Evolutionary conservation across 805 yeast genomes (phyloP).

Genomic region (Monosporozyma solicola): DNA sequence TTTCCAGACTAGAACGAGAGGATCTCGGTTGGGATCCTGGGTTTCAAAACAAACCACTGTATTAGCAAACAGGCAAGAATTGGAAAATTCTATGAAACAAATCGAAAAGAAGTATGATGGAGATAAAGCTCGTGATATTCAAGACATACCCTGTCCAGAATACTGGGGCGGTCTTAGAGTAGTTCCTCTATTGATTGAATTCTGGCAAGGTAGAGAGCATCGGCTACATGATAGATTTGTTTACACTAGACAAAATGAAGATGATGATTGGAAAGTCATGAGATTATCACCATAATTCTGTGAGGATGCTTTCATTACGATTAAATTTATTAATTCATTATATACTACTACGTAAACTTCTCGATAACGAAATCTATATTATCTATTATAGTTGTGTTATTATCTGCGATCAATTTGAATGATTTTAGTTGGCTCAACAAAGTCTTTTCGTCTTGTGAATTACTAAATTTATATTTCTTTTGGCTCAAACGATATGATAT

Average conservation of each 20-base stretch:
- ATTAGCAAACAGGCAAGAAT: slow-evolving; percentile 50
- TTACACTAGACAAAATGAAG: slow-evolving; percentile 48
- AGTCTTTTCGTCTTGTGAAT: not conserved
- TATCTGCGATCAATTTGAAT: not conserved
- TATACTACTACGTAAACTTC: not conserved
- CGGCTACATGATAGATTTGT: slow-evolving; percentile 85
- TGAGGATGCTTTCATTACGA: not conserved
- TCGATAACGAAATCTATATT: not conserved
- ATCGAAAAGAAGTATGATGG: slow-evolving; percentile 52
- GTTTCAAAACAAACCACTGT: slow-evolving; percentile 78
- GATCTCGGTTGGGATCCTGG: slow-evolving; percentile 94
- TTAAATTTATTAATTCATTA: not conserved
- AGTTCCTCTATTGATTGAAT: slow-evolving; percentile 84
- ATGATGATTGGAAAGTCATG: slow-evolving; percentile 49
- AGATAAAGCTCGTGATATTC: slow-evolving; percentile 16
- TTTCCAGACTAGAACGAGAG: slow-evolving; percentile 82
- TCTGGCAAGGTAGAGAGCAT: slow-evolving; percentile 93
- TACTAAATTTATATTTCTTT: not conserved
- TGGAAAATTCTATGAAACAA: slow-evolving; percentile 43
- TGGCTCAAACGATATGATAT: not conserved
- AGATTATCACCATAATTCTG: slow-evolving; percentile 60
- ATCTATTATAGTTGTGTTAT: not conserved
- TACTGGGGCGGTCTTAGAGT: slow-evolving; percentile 93
- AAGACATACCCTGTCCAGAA: slow-evolving; percentile 80
- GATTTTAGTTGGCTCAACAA: not conserved